Conservation (phyloP, 169 alveolate genomes). For the Plasmodium cynomolgi region DNA sequence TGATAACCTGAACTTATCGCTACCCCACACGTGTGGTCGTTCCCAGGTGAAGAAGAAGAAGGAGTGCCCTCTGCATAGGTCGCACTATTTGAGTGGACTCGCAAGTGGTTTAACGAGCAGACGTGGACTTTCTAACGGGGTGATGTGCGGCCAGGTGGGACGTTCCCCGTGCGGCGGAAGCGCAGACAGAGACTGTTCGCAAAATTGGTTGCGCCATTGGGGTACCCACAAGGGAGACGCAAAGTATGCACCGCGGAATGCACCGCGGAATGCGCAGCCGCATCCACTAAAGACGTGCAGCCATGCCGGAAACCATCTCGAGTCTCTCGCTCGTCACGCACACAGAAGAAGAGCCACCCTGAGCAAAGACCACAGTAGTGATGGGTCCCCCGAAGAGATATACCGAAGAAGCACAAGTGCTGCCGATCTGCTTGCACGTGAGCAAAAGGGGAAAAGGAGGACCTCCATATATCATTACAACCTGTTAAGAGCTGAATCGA, state of each 20-base stretch:
- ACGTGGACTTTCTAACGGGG: not conserved
- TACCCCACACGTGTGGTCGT: not conserved
- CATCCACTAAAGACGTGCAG: not conserved
- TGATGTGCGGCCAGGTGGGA: not conserved
- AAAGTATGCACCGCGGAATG: not conserved
- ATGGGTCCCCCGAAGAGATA: not conserved
- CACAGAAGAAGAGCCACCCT: not conserved
- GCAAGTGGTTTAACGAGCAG: not conserved
- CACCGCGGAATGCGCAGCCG: not conserved
- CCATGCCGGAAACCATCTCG: not conserved
- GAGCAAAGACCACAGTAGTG: not conserved
- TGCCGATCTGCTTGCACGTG: not conserved
- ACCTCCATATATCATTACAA: slow-evolving; percentile 29
- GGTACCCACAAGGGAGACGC: not conserved
- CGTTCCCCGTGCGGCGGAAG: not conserved
- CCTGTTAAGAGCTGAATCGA: not conserved
- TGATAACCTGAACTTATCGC: not conserved
- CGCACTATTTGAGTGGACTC: not conserved
- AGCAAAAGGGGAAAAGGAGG: not conserved
- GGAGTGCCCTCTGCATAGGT: not conserved
- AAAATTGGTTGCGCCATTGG: not conserved
- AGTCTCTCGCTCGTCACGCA: not conserved
- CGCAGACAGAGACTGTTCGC: not conserved
- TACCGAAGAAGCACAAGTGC: not conserved
- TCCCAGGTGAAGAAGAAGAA: not conserved